Conservation (phyloP, 768 basidiomycete species). For the Leucosporidium creatinivorum region DNA sequence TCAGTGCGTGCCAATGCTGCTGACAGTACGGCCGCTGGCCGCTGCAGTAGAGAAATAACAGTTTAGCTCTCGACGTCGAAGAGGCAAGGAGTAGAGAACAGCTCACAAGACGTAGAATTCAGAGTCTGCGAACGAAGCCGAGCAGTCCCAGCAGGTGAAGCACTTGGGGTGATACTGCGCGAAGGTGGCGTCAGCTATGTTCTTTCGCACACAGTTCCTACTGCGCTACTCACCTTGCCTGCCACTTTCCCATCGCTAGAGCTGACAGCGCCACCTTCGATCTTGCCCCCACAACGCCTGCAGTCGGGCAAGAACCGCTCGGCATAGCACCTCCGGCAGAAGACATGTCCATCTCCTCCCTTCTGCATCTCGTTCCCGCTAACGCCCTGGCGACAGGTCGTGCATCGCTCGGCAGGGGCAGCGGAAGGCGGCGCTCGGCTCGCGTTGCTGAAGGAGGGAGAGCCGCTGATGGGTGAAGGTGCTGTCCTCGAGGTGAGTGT, state of each 20-base stretch:
- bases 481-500: neutral
- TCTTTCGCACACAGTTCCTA: neutral
- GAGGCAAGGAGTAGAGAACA: neutral
- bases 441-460: neutral
- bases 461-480: neutral
- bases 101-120: constrained; percentile 37
- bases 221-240: constrained; percentile 31
- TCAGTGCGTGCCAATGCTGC: constrained; percentile 33
- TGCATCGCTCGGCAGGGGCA: constrained; percentile 5
- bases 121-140: constrained; percentile 24
- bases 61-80: neutral
- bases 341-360: constrained; percentile 26
- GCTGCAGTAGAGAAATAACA: neutral
- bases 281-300: constrained; percentile 32
- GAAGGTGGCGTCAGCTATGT: neutral
- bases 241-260: constrained; percentile 35
- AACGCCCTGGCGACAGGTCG: constrained; percentile 4
- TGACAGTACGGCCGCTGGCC: constrained; percentile 34
- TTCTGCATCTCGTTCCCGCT: neutral
- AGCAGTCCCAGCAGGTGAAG: constrained; percentile 35
- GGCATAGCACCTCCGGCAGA: constrained; percentile 36
- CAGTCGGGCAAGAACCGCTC: constrained; percentile 37
- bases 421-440: neutral
- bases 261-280: constrained; percentile 35
- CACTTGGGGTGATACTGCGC: constrained; percentile 33